Base-by-base conservation (phyloP, 805 yeast genomes). In the Candida corydali region DNA sequence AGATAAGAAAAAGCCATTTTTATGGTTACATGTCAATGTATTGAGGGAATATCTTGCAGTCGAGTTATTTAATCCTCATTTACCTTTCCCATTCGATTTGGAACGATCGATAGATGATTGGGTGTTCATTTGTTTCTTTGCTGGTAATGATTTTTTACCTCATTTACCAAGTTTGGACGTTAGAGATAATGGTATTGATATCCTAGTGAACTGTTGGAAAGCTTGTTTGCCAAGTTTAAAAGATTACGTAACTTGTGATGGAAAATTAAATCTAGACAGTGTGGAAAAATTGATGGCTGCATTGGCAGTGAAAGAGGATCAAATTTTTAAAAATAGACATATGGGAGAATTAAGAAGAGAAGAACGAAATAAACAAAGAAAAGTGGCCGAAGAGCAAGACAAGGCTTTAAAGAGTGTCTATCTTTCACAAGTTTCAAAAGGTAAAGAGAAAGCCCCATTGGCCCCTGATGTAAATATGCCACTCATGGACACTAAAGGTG, bases 81-180 rank as follows among this genome's bases (percentile, higher is more conserved):
- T 82, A 14, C 75, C 86, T 2, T 82, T 85, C 52, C 73, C 78
- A 15, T 88, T 82, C 61, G 97, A 93, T 55, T 59, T 89, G 37
- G 99, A 93, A 63, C 72, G 98, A 41, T 97, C 98, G 2, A 82
- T 93, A 43, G 99, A 93, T 56, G 99, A 93, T 62, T 93, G 98
- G 98, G 87, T 93, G 11, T 93, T 93, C 49, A 83, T 93, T 89
- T 91, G 98, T 73, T 93, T 93, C 68, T 93, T 93, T 55, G 94
- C 91, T 45, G 99, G 99, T 61, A 93, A 93, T 56, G 99, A 93
- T 77, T 93, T 93, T 72, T 67, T 93, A 51, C 99, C 99, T 1
- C 98, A 91, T 62, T 66, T 93, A 47, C 98, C 99, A 3, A 80
- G 94, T 20, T 72, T 93, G 38, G 96, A 91, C 52, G 97, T 93